phyloP scores from a whole-genome alignment of 352 stramenopile species.

The Phytophthora citricola region DNA sequence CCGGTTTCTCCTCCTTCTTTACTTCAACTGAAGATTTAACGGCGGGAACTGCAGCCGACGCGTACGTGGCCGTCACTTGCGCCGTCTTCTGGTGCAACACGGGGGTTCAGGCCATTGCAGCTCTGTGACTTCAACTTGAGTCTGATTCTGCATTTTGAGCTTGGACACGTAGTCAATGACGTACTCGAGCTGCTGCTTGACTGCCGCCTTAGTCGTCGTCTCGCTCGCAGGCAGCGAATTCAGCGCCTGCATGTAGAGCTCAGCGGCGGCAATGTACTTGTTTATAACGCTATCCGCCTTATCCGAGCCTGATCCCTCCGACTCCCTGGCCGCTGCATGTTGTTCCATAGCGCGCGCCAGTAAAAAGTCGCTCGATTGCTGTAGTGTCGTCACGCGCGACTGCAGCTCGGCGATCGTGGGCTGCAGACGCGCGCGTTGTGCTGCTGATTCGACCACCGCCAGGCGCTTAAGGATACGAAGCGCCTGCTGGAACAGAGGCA shows the following conservation, averaged over 20 bases:
- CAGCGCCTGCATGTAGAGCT: slow-evolving; percentile 77
- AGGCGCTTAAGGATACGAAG: slow-evolving; percentile 72
- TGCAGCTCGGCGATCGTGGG: slow-evolving; percentile 63
- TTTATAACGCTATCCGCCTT: slow-evolving; percentile 37
- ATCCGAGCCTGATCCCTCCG: slow-evolving; percentile 21
- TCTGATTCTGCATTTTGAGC: slow-evolving; percentile 49
- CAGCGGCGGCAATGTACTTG: slow-evolving; percentile 60
- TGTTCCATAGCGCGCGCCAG: slow-evolving; percentile 43
- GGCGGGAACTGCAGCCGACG: slow-evolving; percentile 2
- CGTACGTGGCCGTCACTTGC: slow-evolving; percentile 26
- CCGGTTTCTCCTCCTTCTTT: slow-evolving; percentile 13
- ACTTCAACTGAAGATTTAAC: not conserved
- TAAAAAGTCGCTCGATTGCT: slow-evolving; percentile 44
- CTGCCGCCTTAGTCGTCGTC: slow-evolving; percentile 35
- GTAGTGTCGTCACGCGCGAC: slow-evolving; percentile 48
- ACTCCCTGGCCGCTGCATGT: slow-evolving; percentile 38
- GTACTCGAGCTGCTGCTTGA: slow-evolving; percentile 80
- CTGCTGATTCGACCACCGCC: slow-evolving; percentile 75
- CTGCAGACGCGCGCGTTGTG: slow-evolving; percentile 67
- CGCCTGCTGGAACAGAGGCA: slow-evolving; percentile 56
- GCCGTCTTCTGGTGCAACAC: slow-evolving; percentile 25
- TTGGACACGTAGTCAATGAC: slow-evolving; percentile 70
- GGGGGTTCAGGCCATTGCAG: slow-evolving; percentile 57
- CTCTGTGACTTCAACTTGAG: slow-evolving; percentile 13
- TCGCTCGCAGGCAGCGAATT: slow-evolving; percentile 45